These are phyloP conservation scores for Cardamine chenopodiifolia DNA, from an alignment of 345 rosid species.

Conservation along the genomic window DNA sequence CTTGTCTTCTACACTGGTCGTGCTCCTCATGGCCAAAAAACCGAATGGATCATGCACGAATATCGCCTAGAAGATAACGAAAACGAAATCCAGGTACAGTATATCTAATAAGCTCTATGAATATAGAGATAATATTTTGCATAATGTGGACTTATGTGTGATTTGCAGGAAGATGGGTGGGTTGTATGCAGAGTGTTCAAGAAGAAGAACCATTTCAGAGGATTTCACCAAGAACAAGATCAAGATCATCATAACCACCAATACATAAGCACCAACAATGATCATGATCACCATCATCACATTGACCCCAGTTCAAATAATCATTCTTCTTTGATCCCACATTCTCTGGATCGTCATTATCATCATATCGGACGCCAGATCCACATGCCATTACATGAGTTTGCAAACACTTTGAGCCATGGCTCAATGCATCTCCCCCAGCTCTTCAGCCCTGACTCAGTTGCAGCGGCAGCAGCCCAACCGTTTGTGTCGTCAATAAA, in stretches of 20 bases:
- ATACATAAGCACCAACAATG: slow-evolving; percentile 36
- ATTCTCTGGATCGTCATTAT: slow-evolving; percentile 35
- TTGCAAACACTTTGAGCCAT: slow-evolving; percentile 43
- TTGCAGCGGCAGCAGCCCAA: slow-evolving; percentile 38
- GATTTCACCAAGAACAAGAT: slow-evolving; percentile 52
- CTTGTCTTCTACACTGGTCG: slow-evolving; percentile 98
- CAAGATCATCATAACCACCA: slow-evolving; percentile 47
- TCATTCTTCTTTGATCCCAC: slow-evolving; percentile 36
- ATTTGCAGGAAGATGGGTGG: slow-evolving; percentile 87
- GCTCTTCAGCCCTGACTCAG: slow-evolving; percentile 74
- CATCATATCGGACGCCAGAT: slow-evolving; percentile 35
- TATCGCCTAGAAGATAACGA: slow-evolving; percentile 79
- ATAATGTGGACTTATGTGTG: not conserved
- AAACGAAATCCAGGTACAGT: slow-evolving; percentile 64
- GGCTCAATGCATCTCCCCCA: slow-evolving; percentile 81
- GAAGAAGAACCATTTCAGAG: slow-evolving; percentile 72
- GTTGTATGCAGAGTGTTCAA: slow-evolving; percentile 89
- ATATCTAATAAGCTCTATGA: not conserved
- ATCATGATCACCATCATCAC: slow-evolving; percentile 40
- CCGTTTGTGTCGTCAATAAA: slow-evolving; percentile 46
- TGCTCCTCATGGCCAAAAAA: slow-evolving; percentile 98
- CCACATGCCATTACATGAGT: slow-evolving; percentile 40
- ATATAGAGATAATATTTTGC: not conserved
- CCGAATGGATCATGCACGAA: slow-evolving; percentile 99
- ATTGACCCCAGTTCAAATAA: slow-evolving; percentile 32